phyloP scores from a whole-genome alignment of 306 rosid genomes.

The Prunus dulcis region DNA sequence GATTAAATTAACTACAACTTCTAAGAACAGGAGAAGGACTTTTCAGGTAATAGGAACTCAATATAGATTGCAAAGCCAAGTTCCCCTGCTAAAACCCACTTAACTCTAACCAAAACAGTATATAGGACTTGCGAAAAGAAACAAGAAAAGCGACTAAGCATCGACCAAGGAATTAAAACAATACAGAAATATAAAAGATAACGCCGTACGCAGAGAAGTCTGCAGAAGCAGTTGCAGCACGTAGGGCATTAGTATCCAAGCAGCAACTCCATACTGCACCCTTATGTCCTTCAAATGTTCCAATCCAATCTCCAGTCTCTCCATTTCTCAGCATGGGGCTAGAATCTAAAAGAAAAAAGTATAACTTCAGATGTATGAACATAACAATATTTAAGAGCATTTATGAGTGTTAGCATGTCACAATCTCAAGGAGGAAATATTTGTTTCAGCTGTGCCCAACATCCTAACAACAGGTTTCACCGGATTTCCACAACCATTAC shows the following conservation, averaged over 20 bases:
- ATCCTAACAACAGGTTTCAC: neutral
- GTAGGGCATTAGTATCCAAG: constrained; percentile 88
- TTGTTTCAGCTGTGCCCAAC: neutral
- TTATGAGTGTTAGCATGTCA: neutral
- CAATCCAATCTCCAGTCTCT: constrained; percentile 99
- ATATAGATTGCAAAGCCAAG: neutral
- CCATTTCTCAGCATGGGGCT: constrained; percentile 98
- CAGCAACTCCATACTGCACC: constrained; percentile 99
- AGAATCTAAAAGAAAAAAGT: constrained; percentile 50
- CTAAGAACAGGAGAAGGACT: neutral
- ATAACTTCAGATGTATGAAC: neutral
- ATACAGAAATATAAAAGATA: neutral
- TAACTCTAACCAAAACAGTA: neutral
- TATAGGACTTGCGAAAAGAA: neutral
- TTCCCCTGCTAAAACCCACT: neutral
- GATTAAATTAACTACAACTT: neutral
- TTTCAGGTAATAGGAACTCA: neutral
- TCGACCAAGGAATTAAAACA: neutral
- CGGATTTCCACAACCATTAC: neutral
- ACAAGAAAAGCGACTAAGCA: neutral
- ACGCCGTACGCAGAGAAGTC: constrained; percentile 85
- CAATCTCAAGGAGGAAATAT: neutral
- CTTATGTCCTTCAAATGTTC: constrained; percentile 97
- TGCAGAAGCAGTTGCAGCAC: constrained; percentile 96
- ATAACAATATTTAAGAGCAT: neutral